phyloP scores from a whole-genome alignment of 1,139 yeast genomes.

The Hyphopichia buzzinii region DNA sequence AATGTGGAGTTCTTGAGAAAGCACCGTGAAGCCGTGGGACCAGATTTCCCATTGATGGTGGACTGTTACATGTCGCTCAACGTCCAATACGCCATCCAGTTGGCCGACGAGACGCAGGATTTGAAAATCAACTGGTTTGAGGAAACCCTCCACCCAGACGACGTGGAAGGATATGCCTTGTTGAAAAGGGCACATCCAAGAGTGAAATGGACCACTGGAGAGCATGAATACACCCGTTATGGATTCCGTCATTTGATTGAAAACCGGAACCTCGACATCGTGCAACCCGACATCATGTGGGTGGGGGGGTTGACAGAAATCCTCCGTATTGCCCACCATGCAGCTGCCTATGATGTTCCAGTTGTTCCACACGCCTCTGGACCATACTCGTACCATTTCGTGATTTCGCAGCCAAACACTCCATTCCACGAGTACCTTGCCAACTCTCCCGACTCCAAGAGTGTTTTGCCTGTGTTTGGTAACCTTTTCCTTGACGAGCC shows the following conservation, averaged over 20 bases:
- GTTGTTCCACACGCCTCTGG: slow-evolving; percentile 53
- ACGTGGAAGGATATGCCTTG: slow-evolving; percentile 42
- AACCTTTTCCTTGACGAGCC: slow-evolving; percentile 44
- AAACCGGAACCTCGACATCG: slow-evolving; percentile 44
- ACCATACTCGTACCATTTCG: slow-evolving; percentile 50
- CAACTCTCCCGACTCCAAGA: slow-evolving; percentile 45
- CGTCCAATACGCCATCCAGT: slow-evolving; percentile 45
- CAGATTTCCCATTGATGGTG: slow-evolving; percentile 50
- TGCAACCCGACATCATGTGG: slow-evolving; percentile 56
- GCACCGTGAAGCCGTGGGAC: slow-evolving; percentile 45
- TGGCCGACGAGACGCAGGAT: slow-evolving; percentile 40
- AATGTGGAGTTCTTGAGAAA: slow-evolving; percentile 42
- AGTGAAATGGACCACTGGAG: slow-evolving; percentile 50
- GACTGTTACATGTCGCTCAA: slow-evolving; percentile 51
- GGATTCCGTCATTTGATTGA: slow-evolving; percentile 50
- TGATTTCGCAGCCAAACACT: slow-evolving; percentile 45
- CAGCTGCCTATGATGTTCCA: slow-evolving; percentile 51
- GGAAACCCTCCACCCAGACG: slow-evolving; percentile 51
- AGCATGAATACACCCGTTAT: slow-evolving; percentile 49
- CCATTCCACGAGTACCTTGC: slow-evolving; percentile 53
- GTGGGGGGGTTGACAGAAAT: slow-evolving; percentile 50
- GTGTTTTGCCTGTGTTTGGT: slow-evolving; percentile 48
- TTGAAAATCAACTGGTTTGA: slow-evolving; percentile 51
- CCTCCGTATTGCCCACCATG: slow-evolving; percentile 44
- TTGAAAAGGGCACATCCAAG: slow-evolving; percentile 45